Base-by-base conservation (phyloP, 305 asterid genomes). In the Fraxinus albicans region DNA sequence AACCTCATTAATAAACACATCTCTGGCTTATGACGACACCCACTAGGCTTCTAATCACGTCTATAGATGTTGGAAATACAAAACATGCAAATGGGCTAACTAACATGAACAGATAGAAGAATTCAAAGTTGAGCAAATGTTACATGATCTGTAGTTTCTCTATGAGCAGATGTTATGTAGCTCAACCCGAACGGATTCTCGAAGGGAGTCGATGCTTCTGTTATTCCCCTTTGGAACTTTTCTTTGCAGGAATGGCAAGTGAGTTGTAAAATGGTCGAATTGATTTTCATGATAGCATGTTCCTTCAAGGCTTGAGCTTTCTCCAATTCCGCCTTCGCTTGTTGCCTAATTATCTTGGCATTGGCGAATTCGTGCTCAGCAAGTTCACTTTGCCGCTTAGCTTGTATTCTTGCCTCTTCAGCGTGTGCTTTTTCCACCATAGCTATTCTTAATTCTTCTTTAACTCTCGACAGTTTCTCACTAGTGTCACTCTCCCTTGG, bases 231-330 rank as follows among this genome's bases (percentile, higher is more conserved):
- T 82, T 88, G 89, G 80, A 89, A 94, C 77, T 86, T 90, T 19
- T 80, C 82, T 89, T 87, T 89, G 89, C 98, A 95, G 33, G 93
- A 78, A 67, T 86, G 89, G 89, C 98, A 95, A 25, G 98, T 95
- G 77, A 92, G 86, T 82, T 91, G 93, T 15, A 89, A 73, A 47
- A 91, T 79, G 72, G 92, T 83, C 1, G 92, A 80, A 78, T 90
- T 90, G 19, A 90, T 86, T 50, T 80, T 86, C 89, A 80, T 88
- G 0, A 86, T 79, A 25, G 98, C 93, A 40, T 91, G 82, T 12
- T 90, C 90, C 83, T 83, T 91, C 84, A 91, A 58, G 42, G 80
- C 84, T 34, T 77, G 86, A 23, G 98, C 98, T 33, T 88, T 92
- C 53, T 90, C 94, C 17, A 92, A 83, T 85, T 95, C 98, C 50